Percentiles rank a stretch among this genome's conserved stretches.
Conservation (phyloP, 2,329 filamentous ascomycete genomes). For the Aspergillus cejpii region DNA sequence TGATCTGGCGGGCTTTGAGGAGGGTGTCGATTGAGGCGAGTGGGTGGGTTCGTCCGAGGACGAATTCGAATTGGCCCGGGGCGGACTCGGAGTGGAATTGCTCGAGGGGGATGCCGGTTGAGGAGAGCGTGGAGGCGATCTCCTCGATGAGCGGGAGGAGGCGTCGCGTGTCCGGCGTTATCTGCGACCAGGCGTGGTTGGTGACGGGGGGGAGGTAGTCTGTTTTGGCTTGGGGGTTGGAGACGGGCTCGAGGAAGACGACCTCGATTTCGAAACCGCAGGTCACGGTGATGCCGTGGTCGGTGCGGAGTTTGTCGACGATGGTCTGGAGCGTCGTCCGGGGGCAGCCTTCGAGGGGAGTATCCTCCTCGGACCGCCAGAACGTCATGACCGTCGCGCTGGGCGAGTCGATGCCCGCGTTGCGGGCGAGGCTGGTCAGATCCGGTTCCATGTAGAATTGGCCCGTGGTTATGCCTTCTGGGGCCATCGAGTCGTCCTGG, state of each 20-base stretch:
- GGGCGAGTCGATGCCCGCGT: conserved; percentile 49
- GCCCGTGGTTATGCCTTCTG: conserved; percentile 53
- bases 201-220: conserved; percentile 47
- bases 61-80: conserved; percentile 69
- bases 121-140: conserved; percentile 55
- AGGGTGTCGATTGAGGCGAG: conserved; percentile 65
- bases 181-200: conserved; percentile 65
- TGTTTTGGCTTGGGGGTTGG: conserved; percentile 22
- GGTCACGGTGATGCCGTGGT: conserved; percentile 53
- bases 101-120: conserved; percentile 60
- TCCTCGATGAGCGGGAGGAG: conserved; percentile 57
- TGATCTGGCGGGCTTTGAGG: conserved; percentile 62
- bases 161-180: conserved; percentile 54
- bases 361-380: conserved; percentile 55
- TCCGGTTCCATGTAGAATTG: conserved; percentile 63
- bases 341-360: conserved; percentile 55
- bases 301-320: conserved; percentile 46
- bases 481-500: conserved; percentile 55
- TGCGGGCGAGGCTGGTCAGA: conserved; percentile 53
- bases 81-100: conserved; percentile 70
- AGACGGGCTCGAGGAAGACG: conserved; percentile 55
- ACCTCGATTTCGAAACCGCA: conserved; percentile 80
- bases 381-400: conserved; percentile 62
- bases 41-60: conserved; percentile 58
- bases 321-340: conserved; percentile 55